Conservation (phyloP, 2,329 filamentous ascomycete species). For the Trichoderma harzianum region DNA sequence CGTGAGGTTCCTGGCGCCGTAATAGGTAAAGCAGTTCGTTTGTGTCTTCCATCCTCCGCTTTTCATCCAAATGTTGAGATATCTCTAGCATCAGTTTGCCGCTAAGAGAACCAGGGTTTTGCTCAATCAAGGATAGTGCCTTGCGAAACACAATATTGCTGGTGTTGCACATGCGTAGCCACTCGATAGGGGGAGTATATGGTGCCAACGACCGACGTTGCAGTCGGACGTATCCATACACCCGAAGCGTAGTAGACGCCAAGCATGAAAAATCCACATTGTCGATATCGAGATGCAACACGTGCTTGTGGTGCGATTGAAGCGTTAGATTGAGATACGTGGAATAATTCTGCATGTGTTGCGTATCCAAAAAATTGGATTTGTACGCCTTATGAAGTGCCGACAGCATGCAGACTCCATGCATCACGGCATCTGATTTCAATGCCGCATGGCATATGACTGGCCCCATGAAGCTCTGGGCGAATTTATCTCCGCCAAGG, state of each 20-base stretch:
- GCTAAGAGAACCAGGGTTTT: neutral
- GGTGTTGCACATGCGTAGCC: conserved; percentile 23
- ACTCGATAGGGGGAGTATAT: conserved; percentile 23
- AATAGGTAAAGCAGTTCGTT: neutral
- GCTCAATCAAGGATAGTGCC: conserved; percentile 6
- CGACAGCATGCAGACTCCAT: conserved; percentile 21
- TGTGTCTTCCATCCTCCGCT: neutral
- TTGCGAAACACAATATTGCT: conserved; percentile 22
- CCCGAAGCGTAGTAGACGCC: conserved; percentile 21
- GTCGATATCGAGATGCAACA: conserved; percentile 16
- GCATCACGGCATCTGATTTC: conserved; percentile 22
- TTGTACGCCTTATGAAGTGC: conserved; percentile 21
- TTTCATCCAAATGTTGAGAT: neutral
- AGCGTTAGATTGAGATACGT: conserved; percentile 23
- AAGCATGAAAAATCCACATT: conserved; percentile 23
- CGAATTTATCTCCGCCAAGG: conserved; percentile 18
- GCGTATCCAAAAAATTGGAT: neutral
- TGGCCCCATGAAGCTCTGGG: conserved; percentile 17
- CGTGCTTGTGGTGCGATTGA: conserved; percentile 21
- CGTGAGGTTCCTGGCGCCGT: neutral
- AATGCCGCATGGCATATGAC: conserved; percentile 20
- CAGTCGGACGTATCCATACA: conserved; percentile 21
- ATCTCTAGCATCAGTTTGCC: neutral
- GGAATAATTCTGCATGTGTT: conserved; percentile 7
- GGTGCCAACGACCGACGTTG: conserved; percentile 21